phyloP scores from a whole-genome alignment of 2,329 filamentous ascomycete genomes.

The Sporothrix luriei region DNA sequence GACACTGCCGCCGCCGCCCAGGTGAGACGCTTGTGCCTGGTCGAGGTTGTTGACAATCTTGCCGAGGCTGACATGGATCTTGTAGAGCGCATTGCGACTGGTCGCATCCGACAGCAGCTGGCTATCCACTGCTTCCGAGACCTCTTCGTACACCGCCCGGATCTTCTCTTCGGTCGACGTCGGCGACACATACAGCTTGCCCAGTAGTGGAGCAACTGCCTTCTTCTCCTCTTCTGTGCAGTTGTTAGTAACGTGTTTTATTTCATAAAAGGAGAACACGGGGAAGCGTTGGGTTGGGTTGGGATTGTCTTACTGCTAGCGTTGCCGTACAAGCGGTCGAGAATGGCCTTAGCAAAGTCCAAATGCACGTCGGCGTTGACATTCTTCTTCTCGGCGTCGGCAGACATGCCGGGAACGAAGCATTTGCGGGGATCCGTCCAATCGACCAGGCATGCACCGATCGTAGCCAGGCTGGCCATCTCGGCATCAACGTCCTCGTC shows the following conservation, averaged over 20 bases:
- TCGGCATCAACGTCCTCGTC: conserved; percentile 73
- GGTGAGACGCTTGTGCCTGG: conserved; percentile 41
- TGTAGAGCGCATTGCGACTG: conserved; percentile 66
- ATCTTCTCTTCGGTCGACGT: conserved; percentile 63
- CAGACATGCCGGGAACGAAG: conserved; percentile 45
- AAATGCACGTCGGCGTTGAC: conserved; percentile 80
- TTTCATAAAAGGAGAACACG: neutral
- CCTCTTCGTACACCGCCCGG: conserved; percentile 59
- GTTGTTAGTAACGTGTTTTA: conserved; percentile 39
- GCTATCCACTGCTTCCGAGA: conserved; percentile 65
- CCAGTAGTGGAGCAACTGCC: conserved; percentile 72
- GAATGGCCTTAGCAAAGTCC: conserved; percentile 72
- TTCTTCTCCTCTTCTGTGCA: conserved; percentile 80
- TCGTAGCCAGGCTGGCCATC: conserved; percentile 76
- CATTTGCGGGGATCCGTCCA: conserved; percentile 93
- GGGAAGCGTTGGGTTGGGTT: too few species aligned
- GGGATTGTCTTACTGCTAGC: conserved; percentile 61
- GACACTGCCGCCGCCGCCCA: conserved; percentile 23
- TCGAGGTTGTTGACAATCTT: conserved; percentile 67
- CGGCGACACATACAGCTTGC: conserved; percentile 78
- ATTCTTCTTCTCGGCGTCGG: conserved; percentile 62
- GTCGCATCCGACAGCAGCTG: conserved; percentile 62
- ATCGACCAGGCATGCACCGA: conserved; percentile 82
- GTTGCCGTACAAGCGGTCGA: conserved; percentile 71
- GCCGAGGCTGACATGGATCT: conserved; percentile 67